A percentile compares a stretch with the other conserved stretches of the same genome.
Evolutionary conservation across 805 yeast genomes (phyloP).

Genomic region (Tetrapisispora namnaoensis): DNA sequence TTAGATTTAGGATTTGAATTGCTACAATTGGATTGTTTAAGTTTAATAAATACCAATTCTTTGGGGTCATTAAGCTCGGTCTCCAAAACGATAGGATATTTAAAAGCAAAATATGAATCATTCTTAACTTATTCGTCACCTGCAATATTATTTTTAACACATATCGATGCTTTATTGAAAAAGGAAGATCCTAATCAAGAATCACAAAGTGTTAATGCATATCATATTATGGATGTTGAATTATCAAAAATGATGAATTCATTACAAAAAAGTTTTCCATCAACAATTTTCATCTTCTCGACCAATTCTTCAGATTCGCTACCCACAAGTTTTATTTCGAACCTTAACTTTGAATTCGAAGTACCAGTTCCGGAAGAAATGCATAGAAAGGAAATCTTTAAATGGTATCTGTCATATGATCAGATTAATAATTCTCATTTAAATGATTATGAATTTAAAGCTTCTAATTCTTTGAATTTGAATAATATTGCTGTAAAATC

Average conservation of each 20-base stretch:
- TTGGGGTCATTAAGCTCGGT: slow-evolving; percentile 52
- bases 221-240: slow-evolving; percentile 34
- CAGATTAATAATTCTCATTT: slow-evolving; percentile 14
- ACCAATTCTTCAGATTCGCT: slow-evolving; percentile 58
- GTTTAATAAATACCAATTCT: slow-evolving; percentile 18
- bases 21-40: slow-evolving; percentile 61
- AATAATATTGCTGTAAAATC: slow-evolving; percentile 66
- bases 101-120: slow-evolving; percentile 68
- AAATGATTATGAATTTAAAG: not conserved
- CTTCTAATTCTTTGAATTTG: slow-evolving; percentile 33
- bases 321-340: slow-evolving; percentile 54
- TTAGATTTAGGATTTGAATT: slow-evolving; percentile 55
- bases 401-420: slow-evolving; percentile 34
- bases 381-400: slow-evolving; percentile 60
- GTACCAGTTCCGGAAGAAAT: slow-evolving; percentile 68
- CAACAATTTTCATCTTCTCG: slow-evolving; percentile 53
- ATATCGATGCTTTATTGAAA: slow-evolving; percentile 66
- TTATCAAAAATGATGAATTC: slow-evolving; percentile 49
- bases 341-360: slow-evolving; percentile 66
- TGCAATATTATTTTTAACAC: slow-evolving; percentile 51
- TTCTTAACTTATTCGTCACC: slow-evolving; percentile 37
- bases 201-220: slow-evolving; percentile 27
- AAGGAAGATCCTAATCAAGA: slow-evolving; percentile 52
- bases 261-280: slow-evolving; percentile 31
- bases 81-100: slow-evolving; percentile 64